Evolutionary conservation across 176 grass and related monocot species (phyloP).

Genomic region (Zoysia pacifica): DNA sequence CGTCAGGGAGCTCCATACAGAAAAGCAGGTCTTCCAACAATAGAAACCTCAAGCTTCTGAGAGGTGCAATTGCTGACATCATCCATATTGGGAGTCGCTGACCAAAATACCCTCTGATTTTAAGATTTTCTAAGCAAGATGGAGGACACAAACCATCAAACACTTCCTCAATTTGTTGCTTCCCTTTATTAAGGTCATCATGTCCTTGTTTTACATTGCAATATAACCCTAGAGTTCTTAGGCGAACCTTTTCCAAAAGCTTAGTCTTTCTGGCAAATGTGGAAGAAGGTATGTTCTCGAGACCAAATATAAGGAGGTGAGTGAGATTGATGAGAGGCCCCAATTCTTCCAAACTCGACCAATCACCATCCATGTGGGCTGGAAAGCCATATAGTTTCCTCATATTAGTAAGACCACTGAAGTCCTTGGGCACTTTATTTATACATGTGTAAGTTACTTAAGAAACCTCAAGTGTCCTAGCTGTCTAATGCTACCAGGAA

Average conservation of each 20-base stretch:
- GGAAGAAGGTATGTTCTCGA: conserved; percentile 10
- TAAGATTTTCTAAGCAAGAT: conserved; percentile 1
- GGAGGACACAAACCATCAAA: conserved; percentile 16
- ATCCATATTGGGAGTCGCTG: neutral
- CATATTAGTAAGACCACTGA: neutral
- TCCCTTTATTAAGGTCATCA: neutral
- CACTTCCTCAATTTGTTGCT: neutral
- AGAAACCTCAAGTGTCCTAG: neutral
- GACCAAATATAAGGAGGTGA: neutral
- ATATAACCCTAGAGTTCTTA: neutral
- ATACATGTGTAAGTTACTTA: neutral
- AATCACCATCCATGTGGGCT: neutral
- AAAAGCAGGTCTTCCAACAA: neutral
- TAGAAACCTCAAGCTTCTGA: neutral
- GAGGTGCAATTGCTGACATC: neutral
- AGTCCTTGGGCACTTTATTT: neutral
- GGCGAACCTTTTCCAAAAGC: neutral
- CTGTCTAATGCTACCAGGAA: neutral
- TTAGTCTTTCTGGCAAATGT: neutral
- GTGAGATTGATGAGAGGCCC: neutral
- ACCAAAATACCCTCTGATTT: conserved; percentile 15
- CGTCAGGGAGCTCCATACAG: conserved; percentile 1
- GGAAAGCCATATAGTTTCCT: neutral
- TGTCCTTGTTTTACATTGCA: neutral
- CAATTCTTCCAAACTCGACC: conserved; percentile 11